Percentiles rank a stretch among this genome's conserved stretches.
Conservation (phyloP, 2,329 filamentous ascomycete genomes). For the Fusarium armeniacum region DNA sequence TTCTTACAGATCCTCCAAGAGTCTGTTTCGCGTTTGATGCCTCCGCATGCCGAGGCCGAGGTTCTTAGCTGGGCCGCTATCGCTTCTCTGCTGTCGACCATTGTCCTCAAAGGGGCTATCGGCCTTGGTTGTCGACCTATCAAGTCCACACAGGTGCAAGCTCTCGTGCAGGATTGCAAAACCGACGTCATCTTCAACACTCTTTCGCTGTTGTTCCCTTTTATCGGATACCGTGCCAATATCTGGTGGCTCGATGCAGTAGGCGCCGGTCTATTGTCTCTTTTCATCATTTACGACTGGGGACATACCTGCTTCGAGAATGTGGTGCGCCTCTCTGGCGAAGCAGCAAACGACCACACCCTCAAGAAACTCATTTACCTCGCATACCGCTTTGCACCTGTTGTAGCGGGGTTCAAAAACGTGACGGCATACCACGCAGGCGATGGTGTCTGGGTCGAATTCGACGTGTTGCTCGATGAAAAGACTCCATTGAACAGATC, state of each 20-base stretch:
- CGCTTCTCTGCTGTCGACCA: slow-evolving; percentile 75
- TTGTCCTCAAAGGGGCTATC: slow-evolving; percentile 83
- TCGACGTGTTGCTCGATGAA: slow-evolving; percentile 52
- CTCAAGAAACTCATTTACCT: slow-evolving; percentile 53
- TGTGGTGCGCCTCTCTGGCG: slow-evolving; percentile 52
- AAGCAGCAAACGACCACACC: slow-evolving; percentile 51
- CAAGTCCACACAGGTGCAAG: slow-evolving; percentile 86
- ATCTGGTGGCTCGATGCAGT: slow-evolving; percentile 77
- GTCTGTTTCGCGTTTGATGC: slow-evolving; percentile 72
- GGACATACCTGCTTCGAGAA: slow-evolving; percentile 63
- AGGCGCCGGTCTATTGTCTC: slow-evolving; percentile 72
- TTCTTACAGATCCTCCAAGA: slow-evolving; percentile 82
- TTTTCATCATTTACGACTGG: slow-evolving; percentile 80
- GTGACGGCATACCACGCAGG: slow-evolving; percentile 55
- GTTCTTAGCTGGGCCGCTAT: slow-evolving; percentile 50
- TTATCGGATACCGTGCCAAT: slow-evolving; percentile 70
- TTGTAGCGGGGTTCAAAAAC: slow-evolving; percentile 53
- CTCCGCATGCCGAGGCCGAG: slow-evolving; percentile 65
- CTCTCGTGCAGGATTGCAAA: slow-evolving; percentile 63
- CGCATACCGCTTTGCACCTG: slow-evolving; percentile 53
- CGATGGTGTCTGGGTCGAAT: slow-evolving; percentile 55
- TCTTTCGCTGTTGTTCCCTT: slow-evolving; percentile 87
- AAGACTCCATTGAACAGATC: slow-evolving; percentile 51
- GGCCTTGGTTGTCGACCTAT: slow-evolving; percentile 87
- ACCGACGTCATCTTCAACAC: slow-evolving; percentile 90